Percentiles rank a stretch among this genome's conserved stretches.
These are phyloP conservation scores for Melianthus villosus DNA, from an alignment of 441 rosid genomes.

Conservation along the genomic window DNA sequence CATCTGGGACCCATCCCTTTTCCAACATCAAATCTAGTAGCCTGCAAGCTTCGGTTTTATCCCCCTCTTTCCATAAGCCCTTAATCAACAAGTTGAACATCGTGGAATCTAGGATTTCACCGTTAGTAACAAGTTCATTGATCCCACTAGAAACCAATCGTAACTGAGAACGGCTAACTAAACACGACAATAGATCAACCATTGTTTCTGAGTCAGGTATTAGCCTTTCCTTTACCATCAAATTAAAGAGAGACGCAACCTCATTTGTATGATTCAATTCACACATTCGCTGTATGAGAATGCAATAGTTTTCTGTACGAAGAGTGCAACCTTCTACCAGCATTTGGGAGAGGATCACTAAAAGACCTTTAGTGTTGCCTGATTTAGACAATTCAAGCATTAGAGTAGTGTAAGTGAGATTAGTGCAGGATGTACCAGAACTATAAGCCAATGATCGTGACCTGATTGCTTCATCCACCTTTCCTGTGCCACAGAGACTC, in stretches of 20 bases:
- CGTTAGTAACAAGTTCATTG: slow-evolving; percentile 10
- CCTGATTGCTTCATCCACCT: slow-evolving; percentile 26
- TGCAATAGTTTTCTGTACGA: slow-evolving; percentile 23
- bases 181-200: slow-evolving; percentile 13
- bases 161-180: slow-evolving; percentile 16
- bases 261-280: slow-evolving; percentile 14
- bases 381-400: slow-evolving; percentile 22
- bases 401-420: slow-evolving; percentile 15
- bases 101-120: slow-evolving; percentile 16
- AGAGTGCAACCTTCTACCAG: slow-evolving; percentile 23
- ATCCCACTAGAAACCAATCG: slow-evolving; percentile 14
- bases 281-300: slow-evolving; percentile 21
- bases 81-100: slow-evolving; percentile 23
- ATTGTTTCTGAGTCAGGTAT: slow-evolving; percentile 22
- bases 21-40: slow-evolving; percentile 37
- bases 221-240: slow-evolving; percentile 21
- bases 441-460: slow-evolving; percentile 18
- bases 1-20: slow-evolving; percentile 39
- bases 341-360: slow-evolving; percentile 22
- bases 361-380: slow-evolving; percentile 10
- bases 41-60: slow-evolving; percentile 15
- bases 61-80: slow-evolving; percentile 38
- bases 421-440: slow-evolving; percentile 17
- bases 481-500: slow-evolving; percentile 16
- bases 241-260: slow-evolving; percentile 18